Evolutionary conservation across 2,329 filamentous ascomycete genomes (phyloP).

Genomic region (Botrytis fragariae): DNA sequence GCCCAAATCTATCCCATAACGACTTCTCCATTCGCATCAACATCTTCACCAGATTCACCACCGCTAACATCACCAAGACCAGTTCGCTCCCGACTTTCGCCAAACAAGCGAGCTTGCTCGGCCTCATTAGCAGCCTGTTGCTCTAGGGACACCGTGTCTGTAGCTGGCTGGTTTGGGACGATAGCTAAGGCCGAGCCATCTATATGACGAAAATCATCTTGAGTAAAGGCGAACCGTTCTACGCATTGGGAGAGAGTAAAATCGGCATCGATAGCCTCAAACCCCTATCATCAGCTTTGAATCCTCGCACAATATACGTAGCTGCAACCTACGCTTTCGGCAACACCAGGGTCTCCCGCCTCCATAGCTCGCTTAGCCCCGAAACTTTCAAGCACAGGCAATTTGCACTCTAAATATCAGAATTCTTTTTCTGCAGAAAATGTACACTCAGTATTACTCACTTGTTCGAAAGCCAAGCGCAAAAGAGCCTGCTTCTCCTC

Average conservation of each 20-base stretch:
- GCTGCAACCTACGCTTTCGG: too few species aligned
- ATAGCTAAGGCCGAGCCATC: neutral
- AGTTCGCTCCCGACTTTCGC: neutral
- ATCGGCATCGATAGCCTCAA: neutral
- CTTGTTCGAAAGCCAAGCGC: too few species aligned
- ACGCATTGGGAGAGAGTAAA: accelerated
- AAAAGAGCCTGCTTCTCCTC: too few species aligned
- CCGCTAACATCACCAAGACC: neutral
- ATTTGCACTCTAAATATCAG: too few species aligned
- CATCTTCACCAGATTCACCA: neutral
- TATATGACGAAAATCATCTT: neutral
- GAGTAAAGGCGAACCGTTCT: accelerated
- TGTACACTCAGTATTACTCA: too few species aligned
- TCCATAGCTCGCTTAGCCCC: too few species aligned
- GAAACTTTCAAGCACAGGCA: too few species aligned
- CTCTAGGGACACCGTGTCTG: accelerated
- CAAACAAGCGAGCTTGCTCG: neutral
- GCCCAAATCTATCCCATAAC: neutral
- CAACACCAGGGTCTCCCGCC: too few species aligned
- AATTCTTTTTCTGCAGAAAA: too few species aligned
- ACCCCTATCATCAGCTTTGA: neutral
- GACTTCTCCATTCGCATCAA: neutral
- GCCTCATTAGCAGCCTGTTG: neutral
- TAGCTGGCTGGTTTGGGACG: accelerated
- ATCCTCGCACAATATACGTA: too few species aligned